phyloP scores from a whole-genome alignment of 208 protist genomes.

The Wallacemonas collosoma region DNA sequence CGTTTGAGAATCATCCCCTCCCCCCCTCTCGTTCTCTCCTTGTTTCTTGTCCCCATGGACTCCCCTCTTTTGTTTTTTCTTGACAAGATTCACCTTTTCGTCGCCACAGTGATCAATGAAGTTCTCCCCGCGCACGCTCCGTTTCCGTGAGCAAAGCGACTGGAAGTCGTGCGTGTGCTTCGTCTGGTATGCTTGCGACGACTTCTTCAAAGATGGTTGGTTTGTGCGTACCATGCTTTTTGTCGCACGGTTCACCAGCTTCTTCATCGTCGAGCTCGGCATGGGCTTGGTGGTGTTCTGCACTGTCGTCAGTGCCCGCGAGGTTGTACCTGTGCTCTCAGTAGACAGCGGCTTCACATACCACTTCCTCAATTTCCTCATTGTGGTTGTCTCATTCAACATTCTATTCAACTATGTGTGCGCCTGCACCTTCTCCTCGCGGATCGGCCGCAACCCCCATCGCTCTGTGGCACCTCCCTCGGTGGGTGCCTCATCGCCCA shows the following conservation, averaged over 20 bases:
- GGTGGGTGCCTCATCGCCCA: not conserved
- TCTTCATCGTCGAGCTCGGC: slow-evolving; percentile 35
- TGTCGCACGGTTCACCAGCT: slow-evolving; percentile 23
- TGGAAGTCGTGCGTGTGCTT: slow-evolving; percentile 4
- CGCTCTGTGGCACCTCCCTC: not conserved
- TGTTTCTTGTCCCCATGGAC: not conserved
- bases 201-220: slow-evolving; percentile 25
- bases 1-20: not conserved
- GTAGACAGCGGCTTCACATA: slow-evolving; percentile 28
- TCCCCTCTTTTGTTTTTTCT: not conserved
- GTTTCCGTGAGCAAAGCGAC: not conserved
- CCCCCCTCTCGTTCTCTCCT: not conserved
- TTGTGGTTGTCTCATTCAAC: slow-evolving; percentile 53
- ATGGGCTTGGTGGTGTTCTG: slow-evolving; percentile 61
- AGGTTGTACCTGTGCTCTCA: slow-evolving; percentile 54
- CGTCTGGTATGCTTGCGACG: slow-evolving; percentile 13
- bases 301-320: slow-evolving; percentile 38
- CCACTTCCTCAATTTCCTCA: slow-evolving; percentile 32
- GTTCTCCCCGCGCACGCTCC: not conserved
- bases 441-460: slow-evolving; percentile 27
- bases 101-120: not conserved
- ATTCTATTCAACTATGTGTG: slow-evolving; percentile 76
- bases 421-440: slow-evolving; percentile 39
- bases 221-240: slow-evolving; percentile 21
- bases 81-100: not conserved